A percentile compares a stretch with the other conserved stretches of the same genome.
phyloP scores from a whole-genome alignment of 192 early-diverging fungal species.

The Mortierella hygrophila region DNA sequence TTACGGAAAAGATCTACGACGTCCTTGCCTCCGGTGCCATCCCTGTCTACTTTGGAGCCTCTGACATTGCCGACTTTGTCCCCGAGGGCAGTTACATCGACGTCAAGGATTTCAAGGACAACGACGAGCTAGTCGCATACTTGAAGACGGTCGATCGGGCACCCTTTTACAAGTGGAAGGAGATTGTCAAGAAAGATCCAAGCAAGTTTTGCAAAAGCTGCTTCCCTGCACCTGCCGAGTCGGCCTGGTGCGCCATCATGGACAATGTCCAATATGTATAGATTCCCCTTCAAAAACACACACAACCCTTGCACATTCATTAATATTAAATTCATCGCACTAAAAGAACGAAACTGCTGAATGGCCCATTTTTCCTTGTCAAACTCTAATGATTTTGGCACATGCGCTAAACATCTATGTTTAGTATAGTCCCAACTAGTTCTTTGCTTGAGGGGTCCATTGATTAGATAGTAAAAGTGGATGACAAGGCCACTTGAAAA shows the following conservation, averaged over 20 bases:
- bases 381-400: too few relatives aligned
- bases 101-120: slow-evolving; percentile 11
- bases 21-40: slow-evolving; percentile 32
- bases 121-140: slow-evolving; percentile 7
- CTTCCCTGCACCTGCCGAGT: slow-evolving; percentile 8
- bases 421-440: too few relatives aligned
- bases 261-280: slow-evolving; percentile 14
- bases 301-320: background rate
- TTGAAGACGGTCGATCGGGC: slow-evolving; percentile 8
- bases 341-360: too few relatives aligned
- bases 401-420: too few relatives aligned
- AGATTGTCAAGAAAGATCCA: background rate
- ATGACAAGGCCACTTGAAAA: too few relatives aligned
- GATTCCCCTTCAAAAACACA: background rate
- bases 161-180: slow-evolving; percentile 17
- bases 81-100: slow-evolving; percentile 27
- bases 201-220: slow-evolving; percentile 29
- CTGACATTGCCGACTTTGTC: slow-evolving; percentile 51
- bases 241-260: slow-evolving; percentile 4
- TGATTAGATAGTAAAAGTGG: too few relatives aligned
- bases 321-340: too few relatives aligned
- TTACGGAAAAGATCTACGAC: slow-evolving; percentile 57
- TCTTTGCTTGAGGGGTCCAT: too few relatives aligned
- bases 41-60: slow-evolving; percentile 49
- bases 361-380: too few relatives aligned